Base-by-base conservation (phyloP, 441 rosid species). In the Populus tomentosa region DNA sequence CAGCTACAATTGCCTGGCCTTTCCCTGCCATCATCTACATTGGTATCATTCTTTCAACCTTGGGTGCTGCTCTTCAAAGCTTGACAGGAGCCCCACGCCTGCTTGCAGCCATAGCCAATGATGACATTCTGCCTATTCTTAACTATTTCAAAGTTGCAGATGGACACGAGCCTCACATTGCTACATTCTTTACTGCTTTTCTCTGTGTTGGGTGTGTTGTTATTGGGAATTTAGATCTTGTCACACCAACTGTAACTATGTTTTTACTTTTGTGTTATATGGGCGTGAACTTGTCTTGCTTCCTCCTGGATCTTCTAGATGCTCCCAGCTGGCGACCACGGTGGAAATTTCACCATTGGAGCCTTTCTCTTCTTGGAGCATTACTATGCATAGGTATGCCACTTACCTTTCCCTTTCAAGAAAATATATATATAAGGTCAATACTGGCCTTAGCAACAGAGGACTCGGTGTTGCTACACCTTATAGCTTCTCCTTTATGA, bases 241-340 rank as follows among this genome's bases (percentile, higher is more conserved):
- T 96, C 85, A 90, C 98, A 36, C 99, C 98, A 10, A 89, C 98
- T 40, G 81, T 94, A 81, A 94, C 99, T 75, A 96, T 96, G 99
- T 96, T 96, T 89, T 94, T 89, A 87, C 97, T 94, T 77, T 85
- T 96, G 73, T 96, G 99, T 83, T 96, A 96, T 86, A 33, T 94
- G 70, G 99, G 99, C 69, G 99, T 96, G 84, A 96, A 96, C 88
- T 85, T 96, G 88, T 96, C 98, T 78, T 96, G 99, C 89, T 96
- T 94, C 90, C 98, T 96, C 81, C 90, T 96, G 76, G 99, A 94
- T 87, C 96, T 96, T 88, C 92, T 96, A 56, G 99, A 96, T 89
- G 98, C 99, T 82, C 99, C 99, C 73, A 96, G 99, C 85, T 96
- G 99, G 99, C 98, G 98, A 76, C 99, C 99, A 70, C 87, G 99